phyloP scores from a whole-genome alignment of 495 filamentous ascomycete species.

The Pyrenula aspistea region DNA sequence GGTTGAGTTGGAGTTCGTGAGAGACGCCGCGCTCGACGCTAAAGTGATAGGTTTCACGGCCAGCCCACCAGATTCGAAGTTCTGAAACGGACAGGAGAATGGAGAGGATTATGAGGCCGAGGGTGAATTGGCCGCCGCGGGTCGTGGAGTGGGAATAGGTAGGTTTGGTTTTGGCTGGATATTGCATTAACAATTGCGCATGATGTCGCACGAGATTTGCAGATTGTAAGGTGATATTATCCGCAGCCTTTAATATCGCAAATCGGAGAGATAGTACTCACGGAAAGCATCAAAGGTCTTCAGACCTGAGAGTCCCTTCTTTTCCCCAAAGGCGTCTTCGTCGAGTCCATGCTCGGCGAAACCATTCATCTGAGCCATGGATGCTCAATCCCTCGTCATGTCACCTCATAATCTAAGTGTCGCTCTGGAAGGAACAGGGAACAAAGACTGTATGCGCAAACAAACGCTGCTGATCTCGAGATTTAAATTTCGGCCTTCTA shows the following conservation, averaged over 20 bases:
- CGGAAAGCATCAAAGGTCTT: conserved; percentile 95
- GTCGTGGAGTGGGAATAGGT: conserved; percentile 73
- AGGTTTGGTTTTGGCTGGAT: conserved; percentile 87
- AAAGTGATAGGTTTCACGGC: conserved; percentile 77
- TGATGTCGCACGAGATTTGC: conserved; percentile 9
- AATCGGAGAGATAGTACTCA: conserved; percentile 37
- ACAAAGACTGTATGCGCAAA: no score
- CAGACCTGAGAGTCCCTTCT: conserved; percentile 48
- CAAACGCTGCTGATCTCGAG: no score
- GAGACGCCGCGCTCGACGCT: conserved; percentile 87
- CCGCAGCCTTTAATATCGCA: not conserved
- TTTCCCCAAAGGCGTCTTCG: conserved; percentile 68
- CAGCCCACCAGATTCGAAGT: conserved; percentile 67
- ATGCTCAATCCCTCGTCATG: not conserved
- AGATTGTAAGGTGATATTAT: conserved; percentile 8
- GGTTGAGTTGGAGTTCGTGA: conserved; percentile 82
- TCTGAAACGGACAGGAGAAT: conserved; percentile 64
- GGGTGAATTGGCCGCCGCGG: conserved; percentile 86
- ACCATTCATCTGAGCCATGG: conserved; percentile 44
- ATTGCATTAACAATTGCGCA: no score
- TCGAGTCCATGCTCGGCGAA: conserved; percentile 60
- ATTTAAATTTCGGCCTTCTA: no score
- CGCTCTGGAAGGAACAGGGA: no score
- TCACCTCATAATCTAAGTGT: not conserved
- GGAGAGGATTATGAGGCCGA: conserved; percentile 63